Percentiles rank a stretch among this genome's conserved stretches.
These are phyloP conservation scores for Penicillium flavigenum DNA, from an alignment of 495 filamentous ascomycete genomes.

Conservation along the genomic window DNA sequence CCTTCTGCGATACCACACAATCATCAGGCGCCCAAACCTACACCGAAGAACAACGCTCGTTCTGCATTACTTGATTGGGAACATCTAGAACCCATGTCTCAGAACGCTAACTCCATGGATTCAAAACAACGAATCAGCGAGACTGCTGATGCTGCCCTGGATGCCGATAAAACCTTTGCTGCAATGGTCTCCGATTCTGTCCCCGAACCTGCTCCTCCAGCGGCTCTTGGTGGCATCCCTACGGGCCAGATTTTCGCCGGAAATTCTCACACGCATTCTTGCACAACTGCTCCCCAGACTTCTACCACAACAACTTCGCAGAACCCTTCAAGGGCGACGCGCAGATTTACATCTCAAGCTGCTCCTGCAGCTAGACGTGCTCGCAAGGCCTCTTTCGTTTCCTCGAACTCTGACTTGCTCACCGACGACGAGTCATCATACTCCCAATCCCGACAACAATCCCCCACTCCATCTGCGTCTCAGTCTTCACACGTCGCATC, in stretches of 20 bases:
- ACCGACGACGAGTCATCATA: slow-evolving; percentile 4
- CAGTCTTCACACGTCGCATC: not conserved
- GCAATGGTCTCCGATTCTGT: not conserved
- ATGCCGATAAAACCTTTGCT: not conserved
- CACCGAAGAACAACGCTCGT: slow-evolving; percentile 9
- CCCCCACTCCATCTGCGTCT: not conserved
- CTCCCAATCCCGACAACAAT: not conserved
- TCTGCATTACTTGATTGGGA: not conserved
- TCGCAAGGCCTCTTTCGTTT: slow-evolving; percentile 2
- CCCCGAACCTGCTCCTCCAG: not conserved
- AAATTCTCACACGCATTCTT: not conserved
- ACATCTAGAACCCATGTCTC: not conserved
- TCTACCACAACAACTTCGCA: not conserved
- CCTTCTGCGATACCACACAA: not conserved
- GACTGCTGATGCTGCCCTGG: not conserved
- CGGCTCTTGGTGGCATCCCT: not conserved
- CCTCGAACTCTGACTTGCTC: slow-evolving; percentile 3
- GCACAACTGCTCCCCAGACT: not conserved
- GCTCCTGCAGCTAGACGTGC: not conserved
- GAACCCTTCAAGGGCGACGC: not conserved
- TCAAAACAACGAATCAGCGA: not conserved
- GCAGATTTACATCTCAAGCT: not conserved
- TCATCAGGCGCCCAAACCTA: not conserved
- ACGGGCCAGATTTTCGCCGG: not conserved
- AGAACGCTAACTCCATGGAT: not conserved